Evolutionary conservation across 768 basidiomycete genomes (phyloP), one percentile per base, ranked within the genome.

Genomic region (Lactifluus rugatus): DNA sequence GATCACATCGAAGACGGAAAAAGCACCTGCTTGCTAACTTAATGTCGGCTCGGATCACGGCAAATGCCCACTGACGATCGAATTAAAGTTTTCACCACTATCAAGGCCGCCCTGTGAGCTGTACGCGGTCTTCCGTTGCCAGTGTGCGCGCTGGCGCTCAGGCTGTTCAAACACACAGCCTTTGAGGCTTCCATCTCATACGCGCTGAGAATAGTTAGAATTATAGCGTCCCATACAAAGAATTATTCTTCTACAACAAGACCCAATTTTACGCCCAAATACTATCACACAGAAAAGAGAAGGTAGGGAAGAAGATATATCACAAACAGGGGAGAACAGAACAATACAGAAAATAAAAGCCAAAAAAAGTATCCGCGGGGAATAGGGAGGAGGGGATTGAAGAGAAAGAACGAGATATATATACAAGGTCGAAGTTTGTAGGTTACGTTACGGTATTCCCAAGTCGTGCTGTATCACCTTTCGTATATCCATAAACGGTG

Each of bases 171-270:
- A n/a, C n/a, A n/a, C n/a, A n/a, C n/a, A n/a, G n/a, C n/a, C n/a
- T n/a, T n/a, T n/a, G n/a, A n/a, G n/a, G n/a, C n/a, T n/a, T n/a
- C n/a, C n/a, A n/a, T n/a, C n/a, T n/a, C n/a, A n/a, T n/a, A n/a
- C n/a, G n/a, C 34, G 11, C 13, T 11, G 9, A 34, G 9, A 39
- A 17, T 39, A 39, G 5, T 17, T 39, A 37, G 37, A 37, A 56
- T 82, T 13, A 86, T 67, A 19, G 75, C 78, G 54, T 85, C 72
- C 63, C 51, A 32, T 56, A 39, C 26, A 48, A 16, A 26, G 41
- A 32, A 41, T 32, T 50, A 56, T 42, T 19, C 48, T 25, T 48
- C 55, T 56, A 49, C 28, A 32, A 32, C 48, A 39, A n/a, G 39
- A 50, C 56, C 56, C 48, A 46, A 57, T 50, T 57, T 57, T 57